phyloP scores from a whole-genome alignment of 805 yeast species.

The Myxozyma neotropica region DNA sequence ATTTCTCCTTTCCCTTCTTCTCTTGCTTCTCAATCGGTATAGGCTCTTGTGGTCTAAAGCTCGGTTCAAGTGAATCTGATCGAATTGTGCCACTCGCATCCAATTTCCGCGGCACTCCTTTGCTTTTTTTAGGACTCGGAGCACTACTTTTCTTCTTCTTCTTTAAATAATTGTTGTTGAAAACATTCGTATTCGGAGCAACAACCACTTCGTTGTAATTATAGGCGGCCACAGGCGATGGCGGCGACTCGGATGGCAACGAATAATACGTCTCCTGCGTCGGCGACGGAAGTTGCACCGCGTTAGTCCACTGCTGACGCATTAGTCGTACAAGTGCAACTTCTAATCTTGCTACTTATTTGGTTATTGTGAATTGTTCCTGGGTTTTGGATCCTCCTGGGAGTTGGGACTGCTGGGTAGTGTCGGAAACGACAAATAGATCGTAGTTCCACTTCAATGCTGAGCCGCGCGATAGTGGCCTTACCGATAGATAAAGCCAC shows the following conservation, averaged over 20 bases:
- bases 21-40: neutral
- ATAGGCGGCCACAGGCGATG: constrained; percentile 23
- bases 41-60: neutral
- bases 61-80: constrained; percentile 17
- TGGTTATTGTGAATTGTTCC: too few species aligned
- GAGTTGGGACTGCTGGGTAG: neutral
- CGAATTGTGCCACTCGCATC: constrained; percentile 18
- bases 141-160: constrained; percentile 1
- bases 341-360: neutral
- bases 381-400: neutral
- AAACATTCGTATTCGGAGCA: constrained; percentile 7
- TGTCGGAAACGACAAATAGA: neutral
- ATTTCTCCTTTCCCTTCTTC: neutral
- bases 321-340: neutral
- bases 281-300: neutral
- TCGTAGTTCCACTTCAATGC: neutral
- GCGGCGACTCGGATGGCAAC: constrained; percentile 28
- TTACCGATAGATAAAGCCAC: neutral
- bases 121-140: neutral
- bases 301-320: constrained; percentile 8
- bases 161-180: constrained; percentile 1
- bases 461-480: constrained; percentile 9
- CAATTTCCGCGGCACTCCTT: constrained; percentile 21
- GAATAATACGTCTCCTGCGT: constrained; percentile 19
- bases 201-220: constrained; percentile 1